Evolutionary conservation across 345 rosid genomes (phyloP), one percentile per base, ranked within the genome.

Genomic region (Moricandia arvensis): DNA sequence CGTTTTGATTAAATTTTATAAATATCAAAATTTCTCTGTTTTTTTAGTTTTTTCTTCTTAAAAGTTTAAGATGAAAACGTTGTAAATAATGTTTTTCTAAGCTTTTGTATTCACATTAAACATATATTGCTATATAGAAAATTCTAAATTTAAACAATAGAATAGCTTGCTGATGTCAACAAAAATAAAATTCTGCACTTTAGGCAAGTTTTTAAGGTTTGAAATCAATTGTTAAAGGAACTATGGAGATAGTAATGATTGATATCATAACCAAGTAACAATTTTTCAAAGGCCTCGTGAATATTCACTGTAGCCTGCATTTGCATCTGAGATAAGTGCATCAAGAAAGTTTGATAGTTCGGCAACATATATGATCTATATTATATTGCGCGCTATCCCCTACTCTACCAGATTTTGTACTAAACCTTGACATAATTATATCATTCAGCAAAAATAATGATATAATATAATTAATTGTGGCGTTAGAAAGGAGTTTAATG

Each of bases 371-470:
- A 33, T 1, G 61, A 53, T 63, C 38, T 73, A 7, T 49, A 63
- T 7, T 64, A n/a, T n/a, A n/a, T n/a, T n/a, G n/a, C n/a, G n/a
- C n/a, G 57, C 63, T 54, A 8, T 17, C 8, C 31, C 75, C 49
- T 71, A 47, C 54, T 47, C 54, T 35, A 5, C 54, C 15, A 47
- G 33, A 49, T 63, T 73, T 74, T 58, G 60, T 66, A 57, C 60
- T 38, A 51, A 18, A 55, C 45, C 6, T 17, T 27, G 16, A 57
- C 38, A 26, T 64, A 41, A 35, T 37, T 38, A 29, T 18, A 37
- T 27, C 30, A 55, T 59, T 17, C 49, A 21, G 21, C 60, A 74
- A 43, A 58, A 74, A 18, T 8, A 55, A 2, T 66, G 1, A 66
- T 74, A 65, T 30, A 73, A 29, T 58, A 11, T 66, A 18, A 45